A percentile compares a stretch with the other conserved stretches of the same genome.
Conservation (phyloP, 352 stramenopile genomes). For the Phytophthora podocarpi region DNA sequence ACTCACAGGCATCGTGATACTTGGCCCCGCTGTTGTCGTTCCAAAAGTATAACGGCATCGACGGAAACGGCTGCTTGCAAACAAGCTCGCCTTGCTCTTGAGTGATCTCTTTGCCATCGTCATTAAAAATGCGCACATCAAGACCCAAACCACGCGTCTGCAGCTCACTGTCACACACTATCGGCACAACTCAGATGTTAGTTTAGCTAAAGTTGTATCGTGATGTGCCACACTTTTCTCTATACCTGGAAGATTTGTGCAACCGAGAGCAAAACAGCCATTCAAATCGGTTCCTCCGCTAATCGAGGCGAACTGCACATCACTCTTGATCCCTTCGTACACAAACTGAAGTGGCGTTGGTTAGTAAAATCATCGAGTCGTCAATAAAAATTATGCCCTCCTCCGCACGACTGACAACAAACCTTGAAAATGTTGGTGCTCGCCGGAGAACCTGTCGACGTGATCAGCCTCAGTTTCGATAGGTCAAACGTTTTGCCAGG, state of each 20-base stretch:
- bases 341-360: conserved; percentile 47
- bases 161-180: conserved; percentile 79
- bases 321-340: conserved; percentile 72
- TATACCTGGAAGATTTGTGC: conserved; percentile 72
- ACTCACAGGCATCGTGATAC: conserved; percentile 77
- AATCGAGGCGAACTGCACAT: conserved; percentile 85
- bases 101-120: conserved; percentile 56
- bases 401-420: background rate
- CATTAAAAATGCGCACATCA: conserved; percentile 77
- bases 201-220: too few species aligned
- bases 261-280: conserved; percentile 77
- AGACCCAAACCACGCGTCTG: conserved; percentile 81
- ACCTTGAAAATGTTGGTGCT: conserved; percentile 83
- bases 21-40: conserved; percentile 76
- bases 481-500: conserved; percentile 70
- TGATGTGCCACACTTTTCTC: too few species aligned
- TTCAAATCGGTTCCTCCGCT: conserved; percentile 87
- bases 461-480: conserved; percentile 68
- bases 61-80: conserved; percentile 83
- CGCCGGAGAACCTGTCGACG: conserved; percentile 73
- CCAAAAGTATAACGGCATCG: conserved; percentile 85
- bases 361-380: conserved; percentile 2
- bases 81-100: conserved; percentile 67
- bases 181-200: too few species aligned
- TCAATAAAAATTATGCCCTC: too few species aligned